Conservation (phyloP, 345 rosid species). For the Erucastrum elatum region DNA sequence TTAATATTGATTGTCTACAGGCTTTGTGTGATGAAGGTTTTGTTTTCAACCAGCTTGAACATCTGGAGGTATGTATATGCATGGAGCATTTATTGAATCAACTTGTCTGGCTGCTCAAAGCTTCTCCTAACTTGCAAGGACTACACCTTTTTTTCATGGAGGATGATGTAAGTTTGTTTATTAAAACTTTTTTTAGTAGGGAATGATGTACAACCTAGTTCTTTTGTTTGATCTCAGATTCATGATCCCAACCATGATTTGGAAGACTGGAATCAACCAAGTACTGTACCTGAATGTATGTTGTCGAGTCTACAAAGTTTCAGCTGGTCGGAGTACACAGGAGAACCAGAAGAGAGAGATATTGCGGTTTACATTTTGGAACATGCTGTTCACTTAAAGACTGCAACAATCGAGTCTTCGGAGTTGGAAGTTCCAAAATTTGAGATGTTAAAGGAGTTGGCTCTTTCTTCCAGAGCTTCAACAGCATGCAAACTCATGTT, state of each 20-base stretch:
- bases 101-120: not conserved
- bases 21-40: not conserved
- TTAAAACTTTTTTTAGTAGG: not conserved
- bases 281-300: not conserved
- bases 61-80: not conserved
- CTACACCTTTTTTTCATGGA: not conserved
- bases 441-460: not conserved
- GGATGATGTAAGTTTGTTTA: slow-evolving; percentile 14
- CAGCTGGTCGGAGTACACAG: not conserved
- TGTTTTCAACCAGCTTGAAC: not conserved
- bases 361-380: not conserved
- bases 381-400: not conserved
- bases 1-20: not conserved
- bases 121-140: not conserved
- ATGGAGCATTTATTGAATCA: not conserved
- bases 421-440: not conserved
- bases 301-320: not conserved
- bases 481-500: not conserved
- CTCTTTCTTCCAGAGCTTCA: not conserved
- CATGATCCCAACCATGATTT: not conserved
- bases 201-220: not conserved
- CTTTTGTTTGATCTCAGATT: not conserved
- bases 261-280: not conserved
- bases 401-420: not conserved
- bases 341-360: not conserved